Conservation (phyloP, 2,329 filamentous ascomycete species). For the Monilinia vaccinii-corymbosi region DNA sequence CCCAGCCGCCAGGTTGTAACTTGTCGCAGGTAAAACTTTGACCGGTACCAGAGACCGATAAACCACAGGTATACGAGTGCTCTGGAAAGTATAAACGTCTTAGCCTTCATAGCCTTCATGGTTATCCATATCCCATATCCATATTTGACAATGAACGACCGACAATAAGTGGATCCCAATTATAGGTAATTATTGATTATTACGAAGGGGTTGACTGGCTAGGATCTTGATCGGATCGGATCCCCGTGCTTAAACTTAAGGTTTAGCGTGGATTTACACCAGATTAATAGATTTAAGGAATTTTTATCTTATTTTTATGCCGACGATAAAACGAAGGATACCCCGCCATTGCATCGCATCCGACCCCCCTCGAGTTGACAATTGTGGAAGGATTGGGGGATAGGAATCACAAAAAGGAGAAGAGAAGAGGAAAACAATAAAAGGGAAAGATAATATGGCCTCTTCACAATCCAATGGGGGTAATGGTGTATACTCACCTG, state of each 20-base stretch:
- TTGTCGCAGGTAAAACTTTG: not conserved
- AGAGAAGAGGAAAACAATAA: too few species aligned
- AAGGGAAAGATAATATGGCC: not conserved
- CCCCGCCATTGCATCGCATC: not conserved
- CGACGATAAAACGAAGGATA: not conserved
- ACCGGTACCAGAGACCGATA: too few species aligned
- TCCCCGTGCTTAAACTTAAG: not conserved
- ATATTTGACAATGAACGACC: too few species aligned
- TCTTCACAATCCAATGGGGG: not conserved
- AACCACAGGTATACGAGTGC: too few species aligned
- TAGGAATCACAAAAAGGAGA: too few species aligned
- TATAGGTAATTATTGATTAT: too few species aligned
- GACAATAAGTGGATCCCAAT: too few species aligned
- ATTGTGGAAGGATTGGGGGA: not conserved
- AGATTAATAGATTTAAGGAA: too few species aligned
- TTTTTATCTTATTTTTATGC: not conserved
- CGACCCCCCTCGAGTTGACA: not conserved
- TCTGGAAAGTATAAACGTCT: not conserved
- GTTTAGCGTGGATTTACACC: not conserved
- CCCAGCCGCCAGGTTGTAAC: not conserved
- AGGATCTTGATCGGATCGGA: too few species aligned
- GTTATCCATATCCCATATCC: too few species aligned
- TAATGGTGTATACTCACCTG: constrained; percentile 6
- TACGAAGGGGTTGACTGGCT: not conserved
- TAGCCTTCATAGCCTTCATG: not conserved